A percentile compares a stretch with the other conserved stretches of the same genome.
Evolutionary conservation across 805 yeast species (phyloP).

Genomic region (Blastobotrys attinorum): DNA sequence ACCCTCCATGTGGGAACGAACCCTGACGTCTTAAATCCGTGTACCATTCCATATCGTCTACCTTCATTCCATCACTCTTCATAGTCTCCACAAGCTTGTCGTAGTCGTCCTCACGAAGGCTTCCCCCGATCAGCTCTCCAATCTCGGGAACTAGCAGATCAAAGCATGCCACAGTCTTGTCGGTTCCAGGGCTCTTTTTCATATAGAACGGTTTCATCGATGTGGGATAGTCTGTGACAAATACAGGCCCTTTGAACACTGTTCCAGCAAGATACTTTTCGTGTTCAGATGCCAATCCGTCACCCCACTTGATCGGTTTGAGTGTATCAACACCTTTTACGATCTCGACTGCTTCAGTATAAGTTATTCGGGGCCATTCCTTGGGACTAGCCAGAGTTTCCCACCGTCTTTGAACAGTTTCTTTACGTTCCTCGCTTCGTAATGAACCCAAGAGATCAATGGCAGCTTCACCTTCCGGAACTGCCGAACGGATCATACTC

Average conservation of each 20-base stretch:
- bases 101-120: slow-evolving; percentile 71
- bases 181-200: slow-evolving; percentile 38
- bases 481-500: slow-evolving; percentile 53
- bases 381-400: slow-evolving; percentile 33
- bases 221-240: slow-evolving; percentile 82
- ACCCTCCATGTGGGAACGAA: slow-evolving; percentile 91
- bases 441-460: slow-evolving; percentile 24
- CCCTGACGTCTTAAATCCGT: slow-evolving; percentile 66
- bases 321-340: slow-evolving; percentile 23
- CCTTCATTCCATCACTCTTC: slow-evolving; percentile 46
- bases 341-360: slow-evolving; percentile 63
- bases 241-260: slow-evolving; percentile 61
- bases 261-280: slow-evolving; percentile 85
- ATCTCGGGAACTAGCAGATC: slow-evolving; percentile 84
- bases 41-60: slow-evolving; percentile 66
- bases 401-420: slow-evolving; percentile 50
- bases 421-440: slow-evolving; percentile 29
- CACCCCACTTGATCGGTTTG: slow-evolving; percentile 48
- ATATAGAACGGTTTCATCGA: slow-evolving; percentile 84
- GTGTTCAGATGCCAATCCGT: slow-evolving; percentile 69
- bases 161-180: slow-evolving; percentile 74
- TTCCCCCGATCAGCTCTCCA: slow-evolving; percentile 94
- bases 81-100: slow-evolving; percentile 43
- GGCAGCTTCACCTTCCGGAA: slow-evolving; percentile 17
- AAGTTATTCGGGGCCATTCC: slow-evolving; percentile 65